Evolutionary conservation across 257 asterid species (phyloP).

Genomic region (Solanum medicagineum): DNA sequence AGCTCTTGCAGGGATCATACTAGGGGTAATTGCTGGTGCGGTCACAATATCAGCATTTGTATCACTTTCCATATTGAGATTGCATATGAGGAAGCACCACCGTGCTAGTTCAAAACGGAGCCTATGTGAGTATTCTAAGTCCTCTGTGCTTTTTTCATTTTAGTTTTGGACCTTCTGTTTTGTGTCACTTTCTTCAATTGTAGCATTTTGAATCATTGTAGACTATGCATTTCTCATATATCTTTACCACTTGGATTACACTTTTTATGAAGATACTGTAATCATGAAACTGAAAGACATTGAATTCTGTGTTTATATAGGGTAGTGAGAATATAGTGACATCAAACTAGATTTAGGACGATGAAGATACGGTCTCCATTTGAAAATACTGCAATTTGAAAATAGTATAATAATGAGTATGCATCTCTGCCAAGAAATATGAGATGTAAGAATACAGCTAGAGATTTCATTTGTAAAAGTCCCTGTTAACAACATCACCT

Average conservation of each 20-base stretch:
- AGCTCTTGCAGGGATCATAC: constrained; percentile 63
- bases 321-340: neutral
- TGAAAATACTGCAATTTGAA: neutral
- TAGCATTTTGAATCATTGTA: neutral
- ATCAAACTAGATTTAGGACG: neutral
- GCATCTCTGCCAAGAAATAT: neutral
- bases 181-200: neutral
- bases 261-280: neutral
- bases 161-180: neutral
- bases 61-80: constrained; percentile 47
- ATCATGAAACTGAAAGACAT: neutral
- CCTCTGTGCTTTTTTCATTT: neutral
- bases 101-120: constrained; percentile 43
- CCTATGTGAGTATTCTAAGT: constrained; percentile 36
- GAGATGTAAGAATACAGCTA: neutral
- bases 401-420: neutral
- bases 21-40: constrained; percentile 76
- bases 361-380: neutral
- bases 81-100: constrained; percentile 26
- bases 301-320: neutral
- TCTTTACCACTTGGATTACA: neutral
- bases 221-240: neutral
- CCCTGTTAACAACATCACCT: neutral
- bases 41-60: constrained; percentile 51
- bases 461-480: neutral